A percentile compares a stretch with the other conserved stretches of the same genome.
These are phyloP conservation scores for Phaeosphaeriaceae sp. DNA, from an alignment of 2,329 filamentous ascomycete genomes.

Conservation along the genomic window DNA sequence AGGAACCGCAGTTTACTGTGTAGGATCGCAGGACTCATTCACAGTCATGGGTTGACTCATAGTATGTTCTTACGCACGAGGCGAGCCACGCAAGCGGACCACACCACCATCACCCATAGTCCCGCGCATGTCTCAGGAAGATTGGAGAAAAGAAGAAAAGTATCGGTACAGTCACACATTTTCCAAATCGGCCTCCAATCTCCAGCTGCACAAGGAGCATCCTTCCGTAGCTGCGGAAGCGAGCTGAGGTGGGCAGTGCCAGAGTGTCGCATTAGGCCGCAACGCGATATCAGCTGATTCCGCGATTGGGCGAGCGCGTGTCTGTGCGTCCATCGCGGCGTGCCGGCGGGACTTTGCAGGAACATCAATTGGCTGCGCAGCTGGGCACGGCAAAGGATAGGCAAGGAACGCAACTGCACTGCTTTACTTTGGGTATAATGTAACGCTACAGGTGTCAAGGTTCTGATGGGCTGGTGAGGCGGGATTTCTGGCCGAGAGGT, in stretches of 20 bases:
- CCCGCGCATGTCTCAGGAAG: not conserved
- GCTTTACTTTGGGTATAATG: conserved; percentile 1
- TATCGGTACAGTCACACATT: not conserved
- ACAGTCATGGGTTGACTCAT: not conserved
- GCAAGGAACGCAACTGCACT: not conserved
- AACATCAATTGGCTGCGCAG: conserved; percentile 11
- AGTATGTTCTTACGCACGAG: not conserved
- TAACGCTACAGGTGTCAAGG: not conserved
- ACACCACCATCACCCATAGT: not conserved
- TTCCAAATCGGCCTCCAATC: not conserved
- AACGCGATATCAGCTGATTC: conserved; percentile 46
- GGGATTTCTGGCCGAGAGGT: not conserved
- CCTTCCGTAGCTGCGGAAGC: not conserved
- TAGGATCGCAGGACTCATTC: not conserved
- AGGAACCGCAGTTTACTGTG: not conserved
- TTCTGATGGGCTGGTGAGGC: not conserved
- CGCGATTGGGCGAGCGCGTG: conserved; percentile 34
- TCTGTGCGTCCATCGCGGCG: too few relatives aligned
- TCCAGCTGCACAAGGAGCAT: not conserved
- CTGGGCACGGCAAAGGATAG: not conserved
- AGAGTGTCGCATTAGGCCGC: not conserved
- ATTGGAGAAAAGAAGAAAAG: not conserved
- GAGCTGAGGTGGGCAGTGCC: not conserved
- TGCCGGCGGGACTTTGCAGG: conserved; percentile 6
- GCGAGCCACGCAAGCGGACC: not conserved